Evolutionary conservation across 768 basidiomycete species (phyloP).

Genomic region (Daedaleopsis sinensis): DNA sequence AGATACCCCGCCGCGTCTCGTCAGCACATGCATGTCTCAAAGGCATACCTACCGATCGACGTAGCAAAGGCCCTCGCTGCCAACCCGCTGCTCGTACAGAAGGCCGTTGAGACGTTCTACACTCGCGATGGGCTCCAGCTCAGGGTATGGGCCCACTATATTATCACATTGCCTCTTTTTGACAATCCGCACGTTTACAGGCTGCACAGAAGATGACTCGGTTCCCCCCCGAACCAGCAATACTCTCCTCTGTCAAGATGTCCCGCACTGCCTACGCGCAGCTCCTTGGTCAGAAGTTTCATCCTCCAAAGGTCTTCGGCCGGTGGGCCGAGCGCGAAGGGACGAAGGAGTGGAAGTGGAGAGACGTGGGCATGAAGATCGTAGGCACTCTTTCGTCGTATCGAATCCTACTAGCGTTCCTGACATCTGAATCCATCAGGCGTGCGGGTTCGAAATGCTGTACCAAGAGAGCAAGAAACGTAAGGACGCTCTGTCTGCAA

Average conservation of each 20-base stretch:
- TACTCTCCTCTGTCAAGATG: slow-evolving; percentile 68
- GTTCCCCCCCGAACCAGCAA: slow-evolving; percentile 74
- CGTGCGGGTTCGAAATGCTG: slow-evolving; percentile 96
- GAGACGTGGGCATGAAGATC: slow-evolving; percentile 92
- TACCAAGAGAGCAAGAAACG: slow-evolving; percentile 82
- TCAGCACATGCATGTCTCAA: slow-evolving; percentile 75
- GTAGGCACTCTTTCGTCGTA: slow-evolving; percentile 42
- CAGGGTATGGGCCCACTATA: slow-evolving; percentile 55
- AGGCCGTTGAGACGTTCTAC: slow-evolving; percentile 91
- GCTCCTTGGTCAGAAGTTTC: slow-evolving; percentile 87
- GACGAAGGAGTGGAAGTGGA: slow-evolving; percentile 72
- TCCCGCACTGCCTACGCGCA: slow-evolving; percentile 96
- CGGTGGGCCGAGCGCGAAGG: slow-evolving; percentile 65
- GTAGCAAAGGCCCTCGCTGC: slow-evolving; percentile 72
- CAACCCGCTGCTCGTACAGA: slow-evolving; percentile 75
- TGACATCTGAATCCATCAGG: slow-evolving; percentile 42
- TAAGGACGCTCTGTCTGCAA: slow-evolving; percentile 42
- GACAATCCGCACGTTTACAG: slow-evolving; percentile 42
- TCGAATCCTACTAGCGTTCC: background rate
- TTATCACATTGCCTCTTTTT: background rate
- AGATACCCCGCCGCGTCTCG: slow-evolving; percentile 74
- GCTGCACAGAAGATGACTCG: slow-evolving; percentile 87
- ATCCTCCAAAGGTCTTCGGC: slow-evolving; percentile 89
- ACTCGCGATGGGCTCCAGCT: slow-evolving; percentile 91
- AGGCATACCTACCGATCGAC: slow-evolving; percentile 78